These are phyloP conservation scores for Tricharina praecox DNA, from an alignment of 495 filamentous ascomycete species.

Conservation along the genomic window DNA sequence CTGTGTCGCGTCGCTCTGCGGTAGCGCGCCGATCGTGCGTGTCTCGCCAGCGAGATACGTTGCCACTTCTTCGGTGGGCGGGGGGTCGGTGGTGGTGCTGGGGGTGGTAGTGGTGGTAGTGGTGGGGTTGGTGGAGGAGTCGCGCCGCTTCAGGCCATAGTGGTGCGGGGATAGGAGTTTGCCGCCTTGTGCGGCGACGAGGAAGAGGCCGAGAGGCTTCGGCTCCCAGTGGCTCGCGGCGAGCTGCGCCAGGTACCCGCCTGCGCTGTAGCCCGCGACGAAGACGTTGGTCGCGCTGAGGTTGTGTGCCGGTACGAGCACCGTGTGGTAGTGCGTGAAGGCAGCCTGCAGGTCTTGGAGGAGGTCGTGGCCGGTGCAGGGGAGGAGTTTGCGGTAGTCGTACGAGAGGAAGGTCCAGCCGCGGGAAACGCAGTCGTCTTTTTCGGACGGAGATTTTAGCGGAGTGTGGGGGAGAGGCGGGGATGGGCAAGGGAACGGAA, in stretches of 20 bases:
- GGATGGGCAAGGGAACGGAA: background rate
- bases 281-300: slow-evolving; percentile 5
- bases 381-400: slow-evolving; percentile 19
- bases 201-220: slow-evolving; percentile 6
- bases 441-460: background rate
- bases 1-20: background rate
- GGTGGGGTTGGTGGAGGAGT: background rate
- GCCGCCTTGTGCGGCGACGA: slow-evolving; percentile 3
- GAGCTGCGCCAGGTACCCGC: slow-evolving; percentile 17
- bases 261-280: slow-evolving; percentile 15
- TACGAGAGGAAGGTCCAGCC: slow-evolving; percentile 16
- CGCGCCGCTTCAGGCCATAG: background rate
- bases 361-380: slow-evolving; percentile 15
- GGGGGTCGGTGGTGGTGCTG: too few relatives aligned
- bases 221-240: slow-evolving; percentile 12
- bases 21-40: background rate
- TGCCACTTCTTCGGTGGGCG: background rate
- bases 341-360: slow-evolving; percentile 12
- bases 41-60: background rate
- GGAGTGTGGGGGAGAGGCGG: background rate
- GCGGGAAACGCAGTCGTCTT: background rate
- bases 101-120: too few relatives aligned
- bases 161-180: background rate
- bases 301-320: slow-evolving; percentile 4
- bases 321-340: slow-evolving; percentile 9